Percentiles rank a stretch among this genome's conserved stretches.
phyloP scores from a whole-genome alignment of 176 grass and related monocot species.

The Chrysopogon serrulatus region DNA sequence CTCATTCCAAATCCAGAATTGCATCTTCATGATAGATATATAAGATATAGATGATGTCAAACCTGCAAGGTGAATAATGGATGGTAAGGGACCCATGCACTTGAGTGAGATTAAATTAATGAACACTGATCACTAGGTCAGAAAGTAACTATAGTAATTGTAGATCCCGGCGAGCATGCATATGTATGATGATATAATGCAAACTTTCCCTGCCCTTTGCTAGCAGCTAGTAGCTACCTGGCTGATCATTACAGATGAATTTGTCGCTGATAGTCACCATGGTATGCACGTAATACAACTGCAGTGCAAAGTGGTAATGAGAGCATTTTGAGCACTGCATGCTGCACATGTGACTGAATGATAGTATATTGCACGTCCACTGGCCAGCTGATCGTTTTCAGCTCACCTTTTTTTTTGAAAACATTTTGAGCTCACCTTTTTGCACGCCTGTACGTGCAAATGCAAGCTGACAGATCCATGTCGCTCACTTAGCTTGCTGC shows the following conservation, averaged over 20 bases:
- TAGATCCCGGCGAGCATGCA: background rate
- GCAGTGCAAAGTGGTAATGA: background rate
- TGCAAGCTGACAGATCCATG: background rate
- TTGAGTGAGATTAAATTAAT: background rate
- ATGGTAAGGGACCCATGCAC: background rate
- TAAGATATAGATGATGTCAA: background rate
- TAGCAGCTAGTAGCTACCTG: background rate
- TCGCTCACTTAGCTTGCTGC: background rate
- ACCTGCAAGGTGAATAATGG: background rate
- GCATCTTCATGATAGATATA: background rate
- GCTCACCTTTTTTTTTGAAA: no score
- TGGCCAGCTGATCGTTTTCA: background rate
- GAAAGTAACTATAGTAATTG: background rate
- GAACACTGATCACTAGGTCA: background rate
- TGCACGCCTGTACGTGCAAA: slow-evolving; percentile 48
- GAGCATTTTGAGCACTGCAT: background rate
- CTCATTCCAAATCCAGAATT: background rate
- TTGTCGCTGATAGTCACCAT: background rate
- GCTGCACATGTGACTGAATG: background rate
- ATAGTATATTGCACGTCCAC: background rate
- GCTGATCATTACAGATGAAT: background rate
- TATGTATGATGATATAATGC: background rate
- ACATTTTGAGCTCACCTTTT: slow-evolving; percentile 10
- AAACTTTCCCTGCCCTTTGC: background rate
- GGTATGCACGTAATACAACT: background rate